A percentile compares a stretch with the other conserved stretches of the same genome.
phyloP scores from a whole-genome alignment of 129 eudicot genomes.

The Apium graveolens region DNA sequence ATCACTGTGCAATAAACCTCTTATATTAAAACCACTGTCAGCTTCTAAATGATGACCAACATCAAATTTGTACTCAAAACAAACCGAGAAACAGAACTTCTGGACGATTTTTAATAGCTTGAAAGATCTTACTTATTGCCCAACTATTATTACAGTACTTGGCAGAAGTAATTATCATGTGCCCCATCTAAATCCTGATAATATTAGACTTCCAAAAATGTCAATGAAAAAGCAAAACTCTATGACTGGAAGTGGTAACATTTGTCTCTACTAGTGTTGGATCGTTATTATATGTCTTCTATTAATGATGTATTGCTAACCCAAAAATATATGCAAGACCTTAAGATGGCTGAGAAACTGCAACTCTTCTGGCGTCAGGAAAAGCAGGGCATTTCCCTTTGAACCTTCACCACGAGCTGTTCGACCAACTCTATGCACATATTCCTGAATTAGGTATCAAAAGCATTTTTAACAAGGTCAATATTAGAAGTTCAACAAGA shows the following conservation, averaged over 20 bases:
- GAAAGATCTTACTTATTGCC: background rate
- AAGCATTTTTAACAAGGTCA: background rate
- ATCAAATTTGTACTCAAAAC: background rate
- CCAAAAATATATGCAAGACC: slow-evolving; percentile 19
- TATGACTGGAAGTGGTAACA: background rate
- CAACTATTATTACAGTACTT: background rate
- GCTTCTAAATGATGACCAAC: background rate
- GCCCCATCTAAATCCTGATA: background rate
- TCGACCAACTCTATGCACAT: slow-evolving; percentile 63
- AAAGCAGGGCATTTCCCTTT: slow-evolving; percentile 48
- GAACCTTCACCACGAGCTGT: slow-evolving; percentile 76
- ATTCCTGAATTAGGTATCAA: slow-evolving; percentile 35
- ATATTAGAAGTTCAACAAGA: background rate
- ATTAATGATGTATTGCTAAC: background rate
- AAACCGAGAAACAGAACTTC: background rate
- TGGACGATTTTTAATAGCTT: background rate
- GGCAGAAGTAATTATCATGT: background rate
- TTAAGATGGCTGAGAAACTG: slow-evolving; percentile 41
- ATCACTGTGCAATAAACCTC: background rate
- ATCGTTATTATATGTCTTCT: background rate
- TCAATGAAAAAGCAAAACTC: background rate
- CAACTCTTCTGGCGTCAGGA: slow-evolving; percentile 51
- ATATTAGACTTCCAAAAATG: background rate
- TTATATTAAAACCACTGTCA: background rate
- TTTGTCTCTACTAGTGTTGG: background rate